Conservation (phyloP, 306 rosid genomes). For the Corylus avellana region DNA sequence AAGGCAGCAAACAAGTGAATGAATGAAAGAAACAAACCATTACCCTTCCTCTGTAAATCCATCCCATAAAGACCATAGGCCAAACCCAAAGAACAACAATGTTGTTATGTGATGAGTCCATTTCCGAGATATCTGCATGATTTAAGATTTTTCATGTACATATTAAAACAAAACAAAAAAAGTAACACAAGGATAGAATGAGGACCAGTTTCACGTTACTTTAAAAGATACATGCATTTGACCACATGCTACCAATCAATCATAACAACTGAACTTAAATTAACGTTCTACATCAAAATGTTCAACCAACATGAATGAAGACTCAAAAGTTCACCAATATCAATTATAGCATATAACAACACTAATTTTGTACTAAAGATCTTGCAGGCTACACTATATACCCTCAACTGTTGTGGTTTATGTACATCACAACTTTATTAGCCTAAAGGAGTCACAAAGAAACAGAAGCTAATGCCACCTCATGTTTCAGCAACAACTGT, state of each 20-base stretch:
- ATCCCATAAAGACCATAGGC: constrained; percentile 90
- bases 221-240: constrained; percentile 1
- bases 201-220: constrained; percentile 12
- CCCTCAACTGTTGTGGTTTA: neutral
- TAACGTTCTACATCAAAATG: neutral
- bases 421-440: neutral
- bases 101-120: constrained; percentile 90
- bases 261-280: neutral
- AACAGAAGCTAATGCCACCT: neutral
- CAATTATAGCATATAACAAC: neutral
- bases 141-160: neutral
- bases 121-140: constrained; percentile 72
- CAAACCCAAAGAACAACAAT: constrained; percentile 77
- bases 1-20: constrained; percentile 16
- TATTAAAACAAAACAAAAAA: neutral
- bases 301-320: neutral
- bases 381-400: neutral
- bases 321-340: neutral
- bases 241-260: constrained; percentile 1
- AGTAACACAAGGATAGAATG: neutral
- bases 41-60: constrained; percentile 75
- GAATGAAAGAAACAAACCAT: constrained; percentile 24
- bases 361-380: neutral
- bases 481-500: neutral
- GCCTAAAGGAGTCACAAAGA: neutral